Base-by-base conservation (phyloP, 805 yeast genomes). In the Yarrowia osloensis region DNA sequence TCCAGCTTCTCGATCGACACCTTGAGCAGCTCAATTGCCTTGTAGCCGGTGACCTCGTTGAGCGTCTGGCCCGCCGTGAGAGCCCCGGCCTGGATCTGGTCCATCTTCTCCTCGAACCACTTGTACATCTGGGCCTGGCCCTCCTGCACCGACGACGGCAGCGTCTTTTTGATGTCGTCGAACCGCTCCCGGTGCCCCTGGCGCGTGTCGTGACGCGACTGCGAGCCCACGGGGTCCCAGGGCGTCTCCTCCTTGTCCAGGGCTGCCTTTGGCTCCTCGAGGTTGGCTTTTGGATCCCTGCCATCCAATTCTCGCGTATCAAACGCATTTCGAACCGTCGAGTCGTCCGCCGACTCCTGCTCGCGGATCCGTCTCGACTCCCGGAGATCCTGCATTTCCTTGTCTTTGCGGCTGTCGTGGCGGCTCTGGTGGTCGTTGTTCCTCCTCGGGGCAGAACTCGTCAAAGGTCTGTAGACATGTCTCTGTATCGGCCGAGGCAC, bases 31-130 rank as follows among this genome's bases (percentile, higher is more conserved):
- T 90, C 96, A 67, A 95, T 90, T 21, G 87, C 81, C 0, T 91
- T 83, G 76, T 95, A 95, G 0, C 99, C 99, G 0, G 99, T 94
- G 12, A 92, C 87, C 71, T 92, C 97, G 73, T 95, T 95, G 37
- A 94, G 81, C 1, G 93, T 84, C 68, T 85, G 81, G 12, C 80
- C 79, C 0, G 79, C 77, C 2, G 73, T 71, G 66, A 80, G 72
- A 17, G 79, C 68, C 24, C 74, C 66, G 5, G 73, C 67, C 70
- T 80, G 82, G 19, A 77, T 55, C 49, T 69, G 66, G 52, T 78
- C 79, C 73, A 79, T 68, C 50, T 70, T 71, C 21, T 59, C 57
- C n/a, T 71, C 66, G 49, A 77, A n/a, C 71, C 71, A 70, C 54
- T 71, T 71, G 26, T 57, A 57, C 63, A 57, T 57, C 37, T 57